phyloP scores from a whole-genome alignment of 768 basidiomycete genomes.

The Saitozyma sp. region DNA sequence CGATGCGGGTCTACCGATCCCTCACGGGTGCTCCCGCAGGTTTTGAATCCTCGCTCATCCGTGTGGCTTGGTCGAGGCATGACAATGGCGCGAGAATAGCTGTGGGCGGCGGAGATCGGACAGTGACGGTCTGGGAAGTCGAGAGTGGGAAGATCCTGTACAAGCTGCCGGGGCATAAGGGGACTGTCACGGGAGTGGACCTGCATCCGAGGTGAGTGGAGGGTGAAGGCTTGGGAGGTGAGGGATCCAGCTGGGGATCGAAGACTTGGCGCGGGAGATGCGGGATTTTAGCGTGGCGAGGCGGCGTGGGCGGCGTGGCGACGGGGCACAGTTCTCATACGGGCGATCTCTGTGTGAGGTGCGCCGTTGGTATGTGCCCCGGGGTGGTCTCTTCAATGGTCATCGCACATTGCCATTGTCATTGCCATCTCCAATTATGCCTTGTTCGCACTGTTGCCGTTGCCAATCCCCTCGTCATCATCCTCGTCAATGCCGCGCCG shows the following conservation, averaged over 20 bases:
- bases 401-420: too few relatives aligned
- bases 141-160: constrained; percentile 49
- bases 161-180: constrained; percentile 86
- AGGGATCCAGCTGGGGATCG: not conserved
- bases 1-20: constrained; percentile 73
- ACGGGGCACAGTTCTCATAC: too few relatives aligned
- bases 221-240: not conserved
- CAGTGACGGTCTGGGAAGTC: constrained; percentile 55
- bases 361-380: too few relatives aligned
- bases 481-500: too few relatives aligned
- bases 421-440: too few relatives aligned
- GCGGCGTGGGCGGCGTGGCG: not conserved
- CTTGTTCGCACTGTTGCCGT: too few relatives aligned
- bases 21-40: constrained; percentile 84
- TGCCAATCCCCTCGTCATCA: too few relatives aligned
- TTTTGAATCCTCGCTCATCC: constrained; percentile 83
- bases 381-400: too few relatives aligned
- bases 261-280: not conserved
- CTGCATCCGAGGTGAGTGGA: constrained; percentile 86
- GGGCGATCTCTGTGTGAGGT: too few relatives aligned
- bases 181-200: constrained; percentile 91
- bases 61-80: constrained; percentile 77
- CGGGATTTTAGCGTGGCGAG: not conserved
- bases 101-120: constrained; percentile 55
- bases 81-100: constrained; percentile 53